These are phyloP conservation scores for Globisporangium solare DNA, from an alignment of 352 stramenopile species.

Conservation along the genomic window DNA sequence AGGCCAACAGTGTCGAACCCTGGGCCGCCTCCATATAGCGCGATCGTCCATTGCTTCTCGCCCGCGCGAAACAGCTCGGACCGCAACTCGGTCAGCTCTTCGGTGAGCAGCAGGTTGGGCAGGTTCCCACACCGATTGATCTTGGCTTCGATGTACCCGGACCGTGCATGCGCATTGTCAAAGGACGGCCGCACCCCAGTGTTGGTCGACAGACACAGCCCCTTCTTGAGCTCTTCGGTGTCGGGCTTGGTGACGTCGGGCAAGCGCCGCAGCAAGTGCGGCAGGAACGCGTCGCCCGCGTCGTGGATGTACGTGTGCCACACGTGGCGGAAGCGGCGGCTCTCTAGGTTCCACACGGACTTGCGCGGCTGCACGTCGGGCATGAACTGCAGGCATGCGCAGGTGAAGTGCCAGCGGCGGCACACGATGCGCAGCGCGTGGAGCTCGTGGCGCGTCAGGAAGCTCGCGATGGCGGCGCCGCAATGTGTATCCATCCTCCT, in stretches of 20 bases:
- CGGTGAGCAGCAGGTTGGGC: slow-evolving; percentile 47
- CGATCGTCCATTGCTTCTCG: slow-evolving; percentile 31
- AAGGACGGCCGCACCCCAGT: slow-evolving; percentile 62
- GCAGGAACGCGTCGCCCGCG: slow-evolving; percentile 30
- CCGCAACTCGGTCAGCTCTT: slow-evolving; percentile 43
- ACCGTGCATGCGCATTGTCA: slow-evolving; percentile 43
- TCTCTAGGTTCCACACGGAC: slow-evolving; percentile 45
- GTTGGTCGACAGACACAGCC: slow-evolving; percentile 58
- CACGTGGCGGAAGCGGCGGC: slow-evolving; percentile 44
- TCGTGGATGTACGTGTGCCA: slow-evolving; percentile 54
- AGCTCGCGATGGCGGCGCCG: slow-evolving; percentile 26
- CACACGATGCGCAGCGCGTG: slow-evolving; percentile 40
- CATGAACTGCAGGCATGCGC: slow-evolving; percentile 36
- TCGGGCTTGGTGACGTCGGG: slow-evolving; percentile 26
- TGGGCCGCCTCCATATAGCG: slow-evolving; percentile 57
- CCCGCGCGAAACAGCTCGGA: slow-evolving; percentile 38
- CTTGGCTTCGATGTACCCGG: slow-evolving; percentile 61
- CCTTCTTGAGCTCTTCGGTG: slow-evolving; percentile 51
- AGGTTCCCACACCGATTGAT: slow-evolving; percentile 73
- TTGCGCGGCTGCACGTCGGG: slow-evolving; percentile 30
- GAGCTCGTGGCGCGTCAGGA: slow-evolving; percentile 40
- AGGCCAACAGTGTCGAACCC: slow-evolving; percentile 55
- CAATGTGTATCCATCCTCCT: slow-evolving; percentile 28
- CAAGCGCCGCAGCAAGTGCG: slow-evolving; percentile 28
- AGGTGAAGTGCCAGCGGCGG: slow-evolving; percentile 55